Evolutionary conservation across 371 early-diverging fungal species (phyloP).

Genomic region (Circinella minor): DNA sequence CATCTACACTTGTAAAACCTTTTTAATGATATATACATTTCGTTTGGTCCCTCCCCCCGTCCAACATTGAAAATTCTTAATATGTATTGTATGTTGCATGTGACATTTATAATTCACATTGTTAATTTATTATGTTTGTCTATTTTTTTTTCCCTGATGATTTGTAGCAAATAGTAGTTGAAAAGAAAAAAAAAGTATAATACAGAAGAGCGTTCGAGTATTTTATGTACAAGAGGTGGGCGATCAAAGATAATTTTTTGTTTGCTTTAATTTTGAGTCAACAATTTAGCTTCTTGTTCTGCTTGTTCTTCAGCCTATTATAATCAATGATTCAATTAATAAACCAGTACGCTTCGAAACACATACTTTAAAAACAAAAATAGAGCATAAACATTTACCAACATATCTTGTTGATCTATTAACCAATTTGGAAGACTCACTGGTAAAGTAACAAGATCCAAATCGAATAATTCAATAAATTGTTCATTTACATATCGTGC

Average conservation of each 20-base stretch:
- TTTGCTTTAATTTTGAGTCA: not conserved
- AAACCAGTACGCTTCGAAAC: too few species aligned
- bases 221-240: not conserved
- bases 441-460: slow-evolving; percentile 89
- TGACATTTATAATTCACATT: too few species aligned
- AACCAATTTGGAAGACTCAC: slow-evolving; percentile 80
- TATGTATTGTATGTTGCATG: too few species aligned
- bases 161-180: too few species aligned
- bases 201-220: too few species aligned
- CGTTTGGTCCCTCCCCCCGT: too few species aligned
- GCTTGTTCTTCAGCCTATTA: slow-evolving; percentile 15
- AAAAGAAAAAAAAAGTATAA: too few species aligned
- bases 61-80: too few species aligned
- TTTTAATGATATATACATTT: too few species aligned
- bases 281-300: slow-evolving; percentile 3
- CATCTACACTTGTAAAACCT: not conserved
- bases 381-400: slow-evolving; percentile 23
- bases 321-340: not conserved
- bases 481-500: slow-evolving; percentile 89
- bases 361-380: not conserved
- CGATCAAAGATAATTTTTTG: too few species aligned
- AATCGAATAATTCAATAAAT: slow-evolving; percentile 94
- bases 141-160: too few species aligned
- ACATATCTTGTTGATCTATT: slow-evolving; percentile 63
- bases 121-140: too few species aligned